phyloP scores from a whole-genome alignment of 257 asterid species.

The Solanum chmielewskii region DNA sequence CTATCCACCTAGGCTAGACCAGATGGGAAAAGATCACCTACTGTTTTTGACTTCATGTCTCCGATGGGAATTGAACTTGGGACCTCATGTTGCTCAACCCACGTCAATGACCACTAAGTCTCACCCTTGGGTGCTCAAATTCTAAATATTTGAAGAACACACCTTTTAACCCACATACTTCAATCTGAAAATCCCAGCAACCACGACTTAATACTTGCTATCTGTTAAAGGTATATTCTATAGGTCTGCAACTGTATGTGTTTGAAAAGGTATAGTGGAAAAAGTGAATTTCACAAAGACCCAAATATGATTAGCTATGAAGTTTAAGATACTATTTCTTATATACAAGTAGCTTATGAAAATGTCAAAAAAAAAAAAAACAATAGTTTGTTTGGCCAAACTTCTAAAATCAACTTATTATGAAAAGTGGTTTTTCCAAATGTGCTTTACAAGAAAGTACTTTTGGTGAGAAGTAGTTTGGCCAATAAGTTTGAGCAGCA shows the following conservation, averaged over 20 bases:
- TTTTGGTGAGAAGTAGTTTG: not conserved
- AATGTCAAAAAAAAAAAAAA: not conserved
- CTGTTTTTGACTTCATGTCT: not conserved
- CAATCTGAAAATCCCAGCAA: not conserved
- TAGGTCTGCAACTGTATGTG: not conserved
- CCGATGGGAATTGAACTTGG: not conserved
- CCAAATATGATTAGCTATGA: not conserved
- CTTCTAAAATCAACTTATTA: not conserved
- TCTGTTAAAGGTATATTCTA: not conserved
- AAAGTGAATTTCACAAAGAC: not conserved
- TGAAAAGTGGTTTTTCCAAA: not conserved
- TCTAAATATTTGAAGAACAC: not conserved
- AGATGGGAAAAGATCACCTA: not conserved
- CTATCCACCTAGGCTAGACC: not conserved
- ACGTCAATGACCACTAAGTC: not conserved
- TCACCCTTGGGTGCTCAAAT: not conserved
- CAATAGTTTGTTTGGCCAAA: not conserved
- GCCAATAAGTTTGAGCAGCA: not conserved
- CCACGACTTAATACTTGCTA: not conserved
- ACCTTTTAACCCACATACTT: not conserved
- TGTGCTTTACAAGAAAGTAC: not conserved
- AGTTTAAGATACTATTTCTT: not conserved
- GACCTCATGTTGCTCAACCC: not conserved
- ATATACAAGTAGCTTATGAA: not conserved
- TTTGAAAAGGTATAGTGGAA: not conserved